Base-by-base conservation (phyloP, 495 filamentous ascomycete genomes). In the Penicillium lividum region DNA sequence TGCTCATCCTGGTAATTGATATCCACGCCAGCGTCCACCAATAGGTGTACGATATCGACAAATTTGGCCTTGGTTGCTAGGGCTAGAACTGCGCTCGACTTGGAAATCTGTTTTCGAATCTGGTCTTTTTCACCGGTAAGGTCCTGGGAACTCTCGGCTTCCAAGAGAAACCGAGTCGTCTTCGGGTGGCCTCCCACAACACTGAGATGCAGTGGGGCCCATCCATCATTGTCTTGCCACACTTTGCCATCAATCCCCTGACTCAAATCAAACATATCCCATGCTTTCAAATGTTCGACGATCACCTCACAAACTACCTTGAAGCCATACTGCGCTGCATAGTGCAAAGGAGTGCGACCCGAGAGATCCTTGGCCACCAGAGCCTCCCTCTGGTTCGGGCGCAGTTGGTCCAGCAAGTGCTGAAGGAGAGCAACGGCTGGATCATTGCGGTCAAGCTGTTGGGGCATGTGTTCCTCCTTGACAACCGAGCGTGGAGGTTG, bases 251-350 rank as follows among this genome's bases (percentile, higher is more conserved):
- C 92, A 46, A 98, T 93, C 1, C 92, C 92, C 47, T 90, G 80
- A 28, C 84, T 84, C 29, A 92, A 84, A 65, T 94, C 84, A 65
- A 96, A 97, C 62, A 92, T 86, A 16, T 82, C 84, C 93, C 93
- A 98, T 22, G 84, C 83, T 64, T 90, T 89, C 84, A 98, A 91
- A 61, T 89, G 87, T 48, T 87, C 85, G 69, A 97, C 91, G 54
- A 98, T 78, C n/a, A 92, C 75, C 68, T 94, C 82, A 67, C 92
- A 96, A 8, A 97, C 86, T 47, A 88, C 83, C 27, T 90, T 89
- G 64, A 97, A 90, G 4, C 94, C 94, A 69, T 94, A 96, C 73
- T 97, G 91, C 0, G 94, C 94, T 4, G 91, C 93, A 71, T 98
- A 98, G 68, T 98, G 94, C 29, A 98, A 78, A 28, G 94, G 92